A percentile compares a stretch with the other conserved stretches of the same genome.
Evolutionary conservation across 208 protist genomes (phyloP).

Genomic region (Leptomonas pyrrhocoris): DNA sequence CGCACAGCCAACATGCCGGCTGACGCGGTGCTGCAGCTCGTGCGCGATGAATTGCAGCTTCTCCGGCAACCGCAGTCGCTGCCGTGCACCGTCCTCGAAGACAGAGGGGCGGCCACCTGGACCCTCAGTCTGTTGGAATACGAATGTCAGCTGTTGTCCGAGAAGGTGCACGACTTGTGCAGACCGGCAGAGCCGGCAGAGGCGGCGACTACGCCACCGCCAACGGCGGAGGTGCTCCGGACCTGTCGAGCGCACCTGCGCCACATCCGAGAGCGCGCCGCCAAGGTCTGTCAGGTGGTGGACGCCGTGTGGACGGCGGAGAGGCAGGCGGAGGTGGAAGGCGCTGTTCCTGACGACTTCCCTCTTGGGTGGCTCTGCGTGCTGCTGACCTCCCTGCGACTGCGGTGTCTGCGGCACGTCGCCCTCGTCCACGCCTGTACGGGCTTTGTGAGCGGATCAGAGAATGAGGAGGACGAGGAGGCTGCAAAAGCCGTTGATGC

Average conservation of each 20-base stretch:
- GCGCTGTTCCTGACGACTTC: slow-evolving; percentile 12
- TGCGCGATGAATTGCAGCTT: slow-evolving; percentile 17
- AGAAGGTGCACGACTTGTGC: slow-evolving; percentile 8
- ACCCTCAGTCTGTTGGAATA: slow-evolving; percentile 40
- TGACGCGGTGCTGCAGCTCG: slow-evolving; percentile 13
- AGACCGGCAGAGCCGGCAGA: no score
- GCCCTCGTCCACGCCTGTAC: slow-evolving; percentile 16
- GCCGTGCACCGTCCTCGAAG: background rate
- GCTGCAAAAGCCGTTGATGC: background rate
- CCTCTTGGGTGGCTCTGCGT: slow-evolving; percentile 13
- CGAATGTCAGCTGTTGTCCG: slow-evolving; percentile 21
- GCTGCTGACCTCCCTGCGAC: slow-evolving; percentile 25
- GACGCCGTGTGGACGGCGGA: slow-evolving; percentile 22
- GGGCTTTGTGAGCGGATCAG: background rate
- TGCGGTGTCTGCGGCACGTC: slow-evolving; percentile 38
- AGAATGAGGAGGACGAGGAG: background rate
- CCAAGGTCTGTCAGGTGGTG: slow-evolving; percentile 22
- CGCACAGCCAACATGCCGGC: background rate
- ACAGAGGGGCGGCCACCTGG: slow-evolving; percentile 33
- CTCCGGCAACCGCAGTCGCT: background rate
- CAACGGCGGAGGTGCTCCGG: background rate
- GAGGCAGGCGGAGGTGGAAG: no score
- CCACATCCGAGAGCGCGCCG: background rate
- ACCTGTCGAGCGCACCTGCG: background rate
- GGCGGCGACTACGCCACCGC: background rate